A percentile compares a stretch with the other conserved stretches of the same genome.
Evolutionary conservation across 352 stramenopile species (phyloP).

Genomic region (Globisporangium perplexum): DNA sequence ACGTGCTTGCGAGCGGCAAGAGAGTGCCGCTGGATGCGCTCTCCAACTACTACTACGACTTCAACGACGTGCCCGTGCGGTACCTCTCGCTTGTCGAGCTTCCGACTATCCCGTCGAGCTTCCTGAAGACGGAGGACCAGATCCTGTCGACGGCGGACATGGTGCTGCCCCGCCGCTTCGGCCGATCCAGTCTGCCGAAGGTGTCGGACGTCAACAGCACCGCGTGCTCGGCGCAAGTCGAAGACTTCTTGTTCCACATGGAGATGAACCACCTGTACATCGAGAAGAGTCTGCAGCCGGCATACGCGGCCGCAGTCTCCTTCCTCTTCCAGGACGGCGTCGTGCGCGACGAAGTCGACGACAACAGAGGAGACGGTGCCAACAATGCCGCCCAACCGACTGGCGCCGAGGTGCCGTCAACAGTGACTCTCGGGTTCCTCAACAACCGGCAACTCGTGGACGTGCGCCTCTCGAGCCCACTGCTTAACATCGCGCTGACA

Average conservation of each 20-base stretch:
- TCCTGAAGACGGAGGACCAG: too few species aligned
- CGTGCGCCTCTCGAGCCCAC: constrained; percentile 5
- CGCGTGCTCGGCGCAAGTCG: not conserved
- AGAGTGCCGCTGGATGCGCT: not conserved
- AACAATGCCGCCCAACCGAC: too few species aligned
- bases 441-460: constrained; percentile 8
- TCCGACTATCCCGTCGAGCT: not conserved
- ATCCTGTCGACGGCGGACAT: not conserved
- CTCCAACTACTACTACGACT: not conserved
- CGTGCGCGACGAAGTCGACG: constrained; percentile 3
- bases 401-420: not conserved
- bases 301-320: constrained; percentile 36
- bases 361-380: too few species aligned
- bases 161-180: not conserved
- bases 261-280: constrained; percentile 41
- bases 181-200: constrained; percentile 1
- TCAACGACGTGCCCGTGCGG: not conserved
- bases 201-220: not conserved
- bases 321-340: constrained; percentile 45
- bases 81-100: not conserved
- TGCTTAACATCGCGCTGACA: constrained; percentile 6
- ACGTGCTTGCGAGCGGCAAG: not conserved
- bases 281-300: constrained; percentile 30
- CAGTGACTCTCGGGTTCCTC: constrained; percentile 7
- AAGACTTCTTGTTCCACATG: constrained; percentile 10